A percentile compares a stretch with the other conserved stretches of the same genome.
Conservation (phyloP, 2,329 filamentous ascomycete species). For the Clonostachys chloroleuca region DNA sequence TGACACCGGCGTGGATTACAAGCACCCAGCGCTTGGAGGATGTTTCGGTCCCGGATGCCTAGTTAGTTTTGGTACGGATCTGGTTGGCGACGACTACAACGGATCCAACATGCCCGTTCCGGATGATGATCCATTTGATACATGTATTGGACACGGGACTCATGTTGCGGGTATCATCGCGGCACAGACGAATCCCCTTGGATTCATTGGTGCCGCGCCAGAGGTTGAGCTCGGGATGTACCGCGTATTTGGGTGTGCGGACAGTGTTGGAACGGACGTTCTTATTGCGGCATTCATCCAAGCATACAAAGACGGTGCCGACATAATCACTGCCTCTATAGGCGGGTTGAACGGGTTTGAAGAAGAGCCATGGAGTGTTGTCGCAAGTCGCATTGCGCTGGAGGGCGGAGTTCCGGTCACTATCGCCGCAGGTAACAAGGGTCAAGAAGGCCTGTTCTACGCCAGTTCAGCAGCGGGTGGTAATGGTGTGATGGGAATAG, state of each 20-base stretch:
- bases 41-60: conserved; percentile 51
- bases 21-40: conserved; percentile 52
- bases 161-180: conserved; percentile 31
- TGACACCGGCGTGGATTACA: conserved; percentile 48
- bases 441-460: conserved; percentile 40
- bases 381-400: conserved; percentile 46
- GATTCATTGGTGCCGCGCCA: conserved; percentile 55
- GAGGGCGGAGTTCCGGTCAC: conserved; percentile 47
- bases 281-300: conserved; percentile 55
- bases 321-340: conserved; percentile 53
- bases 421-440: conserved; percentile 47
- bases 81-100: conserved; percentile 47
- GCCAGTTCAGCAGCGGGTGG: conserved; percentile 42
- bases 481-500: conserved; percentile 40
- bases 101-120: conserved; percentile 32
- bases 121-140: conserved; percentile 41
- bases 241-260: conserved; percentile 52
- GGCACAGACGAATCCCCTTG: conserved; percentile 45
- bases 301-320: conserved; percentile 54
- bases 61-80: conserved; percentile 45
- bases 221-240: conserved; percentile 52
- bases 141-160: conserved; percentile 38
- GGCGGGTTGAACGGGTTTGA: conserved; percentile 46
- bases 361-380: conserved; percentile 44
- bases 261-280: conserved; percentile 48